A percentile compares a stretch with the other conserved stretches of the same genome.
Evolutionary conservation across 2,329 filamentous ascomycete genomes (phyloP).

Genomic region (Tolypocladium pustulatum): DNA sequence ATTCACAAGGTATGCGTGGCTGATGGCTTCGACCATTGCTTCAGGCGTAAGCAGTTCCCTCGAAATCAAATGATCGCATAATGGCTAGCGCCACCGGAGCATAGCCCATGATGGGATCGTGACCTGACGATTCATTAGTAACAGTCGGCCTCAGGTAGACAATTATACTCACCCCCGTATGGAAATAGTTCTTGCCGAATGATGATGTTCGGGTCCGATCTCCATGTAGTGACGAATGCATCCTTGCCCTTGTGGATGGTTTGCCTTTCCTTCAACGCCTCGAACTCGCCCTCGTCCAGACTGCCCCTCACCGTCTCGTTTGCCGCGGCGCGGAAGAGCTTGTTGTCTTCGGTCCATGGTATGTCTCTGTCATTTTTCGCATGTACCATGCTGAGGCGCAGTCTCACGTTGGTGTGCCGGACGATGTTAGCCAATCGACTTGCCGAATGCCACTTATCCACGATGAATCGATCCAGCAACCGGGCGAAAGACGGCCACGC

Average conservation of each 20-base stretch:
- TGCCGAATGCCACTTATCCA: conserved; percentile 75
- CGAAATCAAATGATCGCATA: conserved; percentile 49
- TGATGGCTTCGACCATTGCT: background rate
- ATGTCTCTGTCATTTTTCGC: conserved; percentile 77
- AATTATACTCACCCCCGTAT: conserved; percentile 37
- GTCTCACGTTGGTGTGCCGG: conserved; percentile 34
- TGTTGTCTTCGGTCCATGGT: conserved; percentile 58
- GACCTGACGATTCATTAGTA: conserved; percentile 33
- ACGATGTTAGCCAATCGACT: conserved; percentile 52
- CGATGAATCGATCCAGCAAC: conserved; percentile 50
- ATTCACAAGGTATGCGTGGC: background rate
- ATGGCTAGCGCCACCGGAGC: conserved; percentile 54
- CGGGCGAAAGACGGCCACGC: conserved; percentile 53
- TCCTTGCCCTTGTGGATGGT: conserved; percentile 32
- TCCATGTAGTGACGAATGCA: conserved; percentile 38
- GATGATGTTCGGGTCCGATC: conserved; percentile 30
- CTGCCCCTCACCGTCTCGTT: conserved; percentile 31
- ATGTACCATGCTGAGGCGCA: conserved; percentile 67
- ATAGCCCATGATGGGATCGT: conserved; percentile 60
- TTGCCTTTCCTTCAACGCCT: conserved; percentile 32
- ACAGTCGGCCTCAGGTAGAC: background rate
- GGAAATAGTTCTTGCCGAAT: conserved; percentile 45
- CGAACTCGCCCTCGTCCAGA: conserved; percentile 26
- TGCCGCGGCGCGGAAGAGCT: conserved; percentile 50
- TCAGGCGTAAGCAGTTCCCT: conserved; percentile 14